Evolutionary conservation across 768 basidiomycete genomes (phyloP).

Genomic region (Suillus occidentalis): DNA sequence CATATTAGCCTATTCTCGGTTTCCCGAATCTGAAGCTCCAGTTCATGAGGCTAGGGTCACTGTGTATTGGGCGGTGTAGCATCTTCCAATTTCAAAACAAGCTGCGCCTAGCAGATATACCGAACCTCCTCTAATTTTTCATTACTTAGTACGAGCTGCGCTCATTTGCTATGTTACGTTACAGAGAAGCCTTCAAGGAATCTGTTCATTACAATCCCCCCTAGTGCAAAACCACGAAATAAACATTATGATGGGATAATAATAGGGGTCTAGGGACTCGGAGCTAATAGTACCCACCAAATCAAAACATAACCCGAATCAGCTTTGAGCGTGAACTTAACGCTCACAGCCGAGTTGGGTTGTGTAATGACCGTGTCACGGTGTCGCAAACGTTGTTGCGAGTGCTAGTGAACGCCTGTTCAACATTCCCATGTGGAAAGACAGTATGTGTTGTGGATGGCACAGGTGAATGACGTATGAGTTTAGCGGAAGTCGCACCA

Average conservation of each 20-base stretch:
- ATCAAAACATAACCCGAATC: neutral
- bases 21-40: neutral
- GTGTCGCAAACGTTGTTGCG: neutral
- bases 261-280: too few species aligned
- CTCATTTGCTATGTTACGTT: neutral
- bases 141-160: neutral
- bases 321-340: neutral
- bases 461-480: neutral
- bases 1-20: neutral
- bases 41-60: slow-evolving; percentile 8
- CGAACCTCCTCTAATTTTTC: neutral
- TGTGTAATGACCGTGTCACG: neutral
- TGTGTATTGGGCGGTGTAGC: slow-evolving; percentile 14
- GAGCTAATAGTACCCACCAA: neutral
- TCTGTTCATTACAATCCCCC: neutral
- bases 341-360: too few species aligned
- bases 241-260: neutral
- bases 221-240: neutral
- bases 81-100: neutral
- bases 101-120: neutral
- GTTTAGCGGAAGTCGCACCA: neutral
- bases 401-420: neutral
- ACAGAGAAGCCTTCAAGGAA: neutral
- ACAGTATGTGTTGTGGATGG: too few species aligned
- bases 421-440: neutral